A percentile compares a stretch with the other conserved stretches of the same genome.
Conservation (phyloP, 208 protist genomes). For the Strigomonas culicis region DNA sequence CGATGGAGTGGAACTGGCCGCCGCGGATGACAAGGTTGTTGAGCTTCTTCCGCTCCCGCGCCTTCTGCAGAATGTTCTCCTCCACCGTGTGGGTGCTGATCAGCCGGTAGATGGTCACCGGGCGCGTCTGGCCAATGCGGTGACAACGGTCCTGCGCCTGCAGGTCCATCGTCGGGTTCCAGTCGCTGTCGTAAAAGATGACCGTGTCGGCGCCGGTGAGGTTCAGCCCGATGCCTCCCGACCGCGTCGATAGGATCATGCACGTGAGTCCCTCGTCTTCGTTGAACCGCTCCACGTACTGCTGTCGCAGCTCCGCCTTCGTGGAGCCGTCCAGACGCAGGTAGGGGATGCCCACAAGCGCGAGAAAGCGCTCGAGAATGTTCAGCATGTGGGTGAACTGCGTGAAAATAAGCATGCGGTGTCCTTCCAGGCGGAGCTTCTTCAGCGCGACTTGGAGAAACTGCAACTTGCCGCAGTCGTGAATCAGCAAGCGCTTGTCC, state of each 20-base stretch:
- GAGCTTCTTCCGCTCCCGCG: conserved; percentile 92
- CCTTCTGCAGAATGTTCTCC: conserved; percentile 95
- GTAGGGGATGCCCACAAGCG: conserved; percentile 89
- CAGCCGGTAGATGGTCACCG: conserved; percentile 92
- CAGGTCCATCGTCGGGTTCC: conserved; percentile 88
- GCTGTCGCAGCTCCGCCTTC: conserved; percentile 84
- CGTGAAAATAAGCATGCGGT: conserved; percentile 98
- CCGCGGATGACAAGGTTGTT: conserved; percentile 95
- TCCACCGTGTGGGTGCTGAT: conserved; percentile 94
- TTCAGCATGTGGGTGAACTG: conserved; percentile 98
- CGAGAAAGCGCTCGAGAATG: conserved; percentile 96
- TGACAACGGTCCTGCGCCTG: conserved; percentile 91
- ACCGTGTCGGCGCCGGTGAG: conserved; percentile 98
- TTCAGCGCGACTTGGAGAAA: conserved; percentile 80
- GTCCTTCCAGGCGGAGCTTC: conserved; percentile 71
- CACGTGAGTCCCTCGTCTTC: conserved; percentile 90
- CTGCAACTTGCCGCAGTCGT: conserved; percentile 97
- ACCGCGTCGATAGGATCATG: conserved; percentile 98
- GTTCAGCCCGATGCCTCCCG: conserved; percentile 98
- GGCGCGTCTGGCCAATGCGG: conserved; percentile 89
- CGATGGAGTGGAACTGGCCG: conserved; percentile 89
- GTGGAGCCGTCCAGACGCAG: conserved; percentile 95
- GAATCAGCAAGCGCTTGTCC: conserved; percentile 93
- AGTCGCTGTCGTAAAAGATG: conserved; percentile 99
- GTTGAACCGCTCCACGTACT: conserved; percentile 94